Evolutionary conservation across 2,329 filamentous ascomycete genomes (phyloP).

Genomic region (Colletotrichum tabaci): DNA sequence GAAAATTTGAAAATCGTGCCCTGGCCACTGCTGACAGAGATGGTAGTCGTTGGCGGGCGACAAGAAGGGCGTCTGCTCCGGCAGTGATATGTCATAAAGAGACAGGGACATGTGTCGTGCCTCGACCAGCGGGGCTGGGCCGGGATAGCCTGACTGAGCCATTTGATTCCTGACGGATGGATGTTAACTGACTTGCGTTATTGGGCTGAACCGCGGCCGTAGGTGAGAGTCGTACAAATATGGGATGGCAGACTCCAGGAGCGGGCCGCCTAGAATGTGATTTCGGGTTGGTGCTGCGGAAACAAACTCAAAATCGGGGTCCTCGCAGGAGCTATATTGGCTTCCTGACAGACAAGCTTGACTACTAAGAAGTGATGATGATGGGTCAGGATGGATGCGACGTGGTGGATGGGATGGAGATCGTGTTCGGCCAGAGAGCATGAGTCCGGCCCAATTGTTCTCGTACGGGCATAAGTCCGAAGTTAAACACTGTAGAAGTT

Average conservation of each 20-base stretch:
- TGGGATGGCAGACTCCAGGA: background rate
- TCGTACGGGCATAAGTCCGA: constrained; percentile 4
- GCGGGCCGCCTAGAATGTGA: background rate
- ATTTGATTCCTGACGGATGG: background rate
- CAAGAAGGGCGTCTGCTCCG: background rate
- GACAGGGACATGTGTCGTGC: background rate
- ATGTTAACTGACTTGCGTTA: background rate
- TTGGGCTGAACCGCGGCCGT: background rate
- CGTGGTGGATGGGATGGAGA: background rate
- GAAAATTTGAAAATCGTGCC: background rate
- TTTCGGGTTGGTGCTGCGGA: background rate
- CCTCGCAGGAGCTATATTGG: background rate
- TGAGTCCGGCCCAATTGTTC: background rate
- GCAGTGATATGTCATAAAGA: background rate
- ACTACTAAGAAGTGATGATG: background rate
- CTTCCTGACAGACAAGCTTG: background rate
- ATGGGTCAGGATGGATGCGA: background rate
- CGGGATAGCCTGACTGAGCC: background rate
- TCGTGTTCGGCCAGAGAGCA: background rate
- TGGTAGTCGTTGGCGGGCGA: background rate
- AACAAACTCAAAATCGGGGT: background rate
- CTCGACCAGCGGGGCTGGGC: background rate
- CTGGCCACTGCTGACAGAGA: constrained; percentile 10
- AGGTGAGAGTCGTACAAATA: background rate
- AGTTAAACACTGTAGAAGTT: constrained; percentile 5